Evolutionary conservation across 2,329 filamentous ascomycete species (phyloP), one percentile per base, ranked within the genome.

Genomic region (Basipetospora chlamydospora): DNA sequence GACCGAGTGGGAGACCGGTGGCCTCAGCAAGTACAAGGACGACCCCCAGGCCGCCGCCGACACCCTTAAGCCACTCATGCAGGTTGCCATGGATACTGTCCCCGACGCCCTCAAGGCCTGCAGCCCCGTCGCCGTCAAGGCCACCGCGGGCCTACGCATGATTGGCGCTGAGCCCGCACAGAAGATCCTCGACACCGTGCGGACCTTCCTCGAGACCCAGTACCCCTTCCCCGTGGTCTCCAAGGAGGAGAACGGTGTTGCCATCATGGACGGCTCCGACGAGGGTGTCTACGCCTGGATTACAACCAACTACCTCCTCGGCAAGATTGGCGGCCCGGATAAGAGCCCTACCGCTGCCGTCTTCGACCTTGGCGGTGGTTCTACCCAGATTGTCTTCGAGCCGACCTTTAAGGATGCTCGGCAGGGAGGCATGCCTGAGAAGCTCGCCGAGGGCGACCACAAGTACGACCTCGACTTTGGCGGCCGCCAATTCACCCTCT

Each of bases 261-360:
- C 86, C 43, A 92, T 98, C 56, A 98, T 98, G 90, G 87, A 94
- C 49, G 90, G 90, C 43, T 86, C 83, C 35, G 83, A 95, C 52
- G 90, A 98, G 63, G 90, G 90, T 54, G 88, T 98, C 21, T 98
- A 93, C 54, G 92, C 90, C 37, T 98, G 90, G 90, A 93, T 98
- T 56, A 98, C 90, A 6, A 90, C 86, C 46, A 98, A 98, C 68
- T 98, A 98, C 60, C 79, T 98, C 28, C 75, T 98, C 17, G 88
- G 88, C 51, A 96, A 96, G 64, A 96, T 98, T 57, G 90, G 90
- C 41, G 82, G 83, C 9, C 83, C 86, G 2, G 88, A 95, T 54
- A 76, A 87, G 56, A 85, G 74, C 43, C 81, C 85, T 35, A 96
- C 90, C 2, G 92, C 90, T 28, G 90, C 90, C 35, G 77, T 95